Conservation (phyloP, 1,284 basidiomycete genomes). For the Trichosporon asahii region DNA sequence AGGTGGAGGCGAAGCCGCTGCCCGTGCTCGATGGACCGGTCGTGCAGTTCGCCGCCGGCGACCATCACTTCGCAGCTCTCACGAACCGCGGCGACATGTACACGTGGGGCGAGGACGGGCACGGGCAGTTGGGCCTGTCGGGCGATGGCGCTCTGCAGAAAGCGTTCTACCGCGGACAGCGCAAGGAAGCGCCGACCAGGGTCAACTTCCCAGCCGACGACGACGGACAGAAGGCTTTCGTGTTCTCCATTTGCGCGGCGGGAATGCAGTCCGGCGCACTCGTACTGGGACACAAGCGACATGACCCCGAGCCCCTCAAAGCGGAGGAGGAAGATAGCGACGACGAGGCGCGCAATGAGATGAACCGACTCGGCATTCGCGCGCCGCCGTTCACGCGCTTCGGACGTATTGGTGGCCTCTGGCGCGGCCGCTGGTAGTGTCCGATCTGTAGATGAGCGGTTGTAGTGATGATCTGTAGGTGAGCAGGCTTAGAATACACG, state of each 20-base stretch:
- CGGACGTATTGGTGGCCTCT: background rate
- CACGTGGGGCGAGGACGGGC: slow-evolving; percentile 76
- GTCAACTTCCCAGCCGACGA: slow-evolving; percentile 58
- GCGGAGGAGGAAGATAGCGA: background rate
- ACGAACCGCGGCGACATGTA: slow-evolving; percentile 70
- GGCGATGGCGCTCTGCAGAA: background rate
- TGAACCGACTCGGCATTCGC: background rate
- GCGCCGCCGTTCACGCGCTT: background rate
- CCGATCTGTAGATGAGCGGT: background rate
- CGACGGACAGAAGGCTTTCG: slow-evolving; percentile 58
- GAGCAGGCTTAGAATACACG: background rate
- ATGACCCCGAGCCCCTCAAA: background rate
- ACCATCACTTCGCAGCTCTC: slow-evolving; percentile 83
- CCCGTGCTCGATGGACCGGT: slow-evolving; percentile 70
- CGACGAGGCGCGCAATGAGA: background rate
- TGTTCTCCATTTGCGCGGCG: slow-evolving; percentile 69
- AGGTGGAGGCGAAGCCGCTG: slow-evolving; percentile 53
- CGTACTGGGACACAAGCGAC: slow-evolving; percentile 60
- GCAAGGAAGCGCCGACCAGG: slow-evolving; percentile 59
- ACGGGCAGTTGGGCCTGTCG: slow-evolving; percentile 74
- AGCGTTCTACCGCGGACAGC: background rate
- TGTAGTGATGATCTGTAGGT: background rate
- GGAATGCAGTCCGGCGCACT: slow-evolving; percentile 87
- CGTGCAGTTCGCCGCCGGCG: slow-evolving; percentile 80
- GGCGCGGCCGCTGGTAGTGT: background rate